Conservation (phyloP, 192 early-diverging fungal genomes). For the Entomortierella chlamydospora region DNA sequence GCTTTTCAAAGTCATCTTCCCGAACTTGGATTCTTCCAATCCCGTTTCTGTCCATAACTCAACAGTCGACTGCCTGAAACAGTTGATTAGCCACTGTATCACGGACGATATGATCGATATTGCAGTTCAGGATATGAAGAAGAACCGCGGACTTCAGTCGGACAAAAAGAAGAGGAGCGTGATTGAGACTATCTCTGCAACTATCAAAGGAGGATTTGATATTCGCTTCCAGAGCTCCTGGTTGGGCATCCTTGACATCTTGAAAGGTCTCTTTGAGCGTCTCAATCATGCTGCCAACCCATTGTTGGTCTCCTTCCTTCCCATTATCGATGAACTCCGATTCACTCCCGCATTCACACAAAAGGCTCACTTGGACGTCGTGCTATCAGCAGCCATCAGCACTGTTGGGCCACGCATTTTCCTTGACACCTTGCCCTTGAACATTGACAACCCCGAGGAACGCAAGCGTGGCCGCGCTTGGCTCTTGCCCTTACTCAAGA, state of each 20-base stretch:
- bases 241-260: slow-evolving; percentile 81
- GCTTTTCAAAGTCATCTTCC: slow-evolving; percentile 73
- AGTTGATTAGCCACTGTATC: slow-evolving; percentile 78
- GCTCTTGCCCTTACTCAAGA: slow-evolving; percentile 87
- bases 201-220: slow-evolving; percentile 68
- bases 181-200: slow-evolving; percentile 63
- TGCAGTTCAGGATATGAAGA: slow-evolving; percentile 53
- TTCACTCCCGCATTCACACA: slow-evolving; percentile 85
- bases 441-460: slow-evolving; percentile 75
- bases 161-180: slow-evolving; percentile 46
- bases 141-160: slow-evolving; percentile 29
- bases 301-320: slow-evolving; percentile 68
- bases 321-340: slow-evolving; percentile 78
- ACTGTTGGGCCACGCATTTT: slow-evolving; percentile 86
- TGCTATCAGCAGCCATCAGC: slow-evolving; percentile 82
- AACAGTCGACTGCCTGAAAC: slow-evolving; percentile 77
- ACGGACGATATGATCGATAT: slow-evolving; percentile 79
- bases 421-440: slow-evolving; percentile 80
- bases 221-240: slow-evolving; percentile 87
- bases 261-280: slow-evolving; percentile 82
- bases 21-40: slow-evolving; percentile 72
- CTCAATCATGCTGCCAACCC: slow-evolving; percentile 71
- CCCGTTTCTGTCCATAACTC: slow-evolving; percentile 66
- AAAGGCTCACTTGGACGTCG: slow-evolving; percentile 87
- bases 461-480: slow-evolving; percentile 84